phyloP scores from a whole-genome alignment of 768 basidiomycete genomes.

The Lactarius sanguifluus region DNA sequence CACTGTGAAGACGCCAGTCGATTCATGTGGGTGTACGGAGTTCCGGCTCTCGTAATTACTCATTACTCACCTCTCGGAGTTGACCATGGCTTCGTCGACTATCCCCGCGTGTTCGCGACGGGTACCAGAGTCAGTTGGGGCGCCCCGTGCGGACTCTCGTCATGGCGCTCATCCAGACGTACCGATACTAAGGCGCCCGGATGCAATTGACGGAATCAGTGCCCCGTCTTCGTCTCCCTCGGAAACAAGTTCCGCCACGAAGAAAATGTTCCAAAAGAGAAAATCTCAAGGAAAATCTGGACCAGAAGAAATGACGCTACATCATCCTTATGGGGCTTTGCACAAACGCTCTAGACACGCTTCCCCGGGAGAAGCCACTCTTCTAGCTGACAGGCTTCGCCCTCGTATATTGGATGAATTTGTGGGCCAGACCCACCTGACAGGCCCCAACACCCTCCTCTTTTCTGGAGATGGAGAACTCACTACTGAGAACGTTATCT shows the following conservation, averaged over 20 bases:
- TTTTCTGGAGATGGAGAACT: slow-evolving; percentile 50
- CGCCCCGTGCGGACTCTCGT: no score
- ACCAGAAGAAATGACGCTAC: neutral
- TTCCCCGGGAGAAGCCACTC: slow-evolving; percentile 37
- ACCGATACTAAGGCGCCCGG: no score
- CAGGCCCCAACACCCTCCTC: slow-evolving; percentile 56
- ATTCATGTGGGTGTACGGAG: neutral
- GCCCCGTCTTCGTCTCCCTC: no score
- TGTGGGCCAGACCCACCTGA: slow-evolving; percentile 69
- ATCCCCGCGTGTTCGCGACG: no score
- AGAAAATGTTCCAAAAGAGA: neutral
- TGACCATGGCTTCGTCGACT: no score
- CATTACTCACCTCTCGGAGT: neutral
- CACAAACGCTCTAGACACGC: neutral
- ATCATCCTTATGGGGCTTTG: neutral
- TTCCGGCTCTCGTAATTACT: neutral
- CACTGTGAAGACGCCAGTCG: neutral
- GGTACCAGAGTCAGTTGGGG: no score
- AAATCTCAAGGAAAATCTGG: neutral
- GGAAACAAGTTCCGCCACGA: no score
- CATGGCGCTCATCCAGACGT: no score
- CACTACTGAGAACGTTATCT: slow-evolving; percentile 58
- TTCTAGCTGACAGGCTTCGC: slow-evolving; percentile 72
- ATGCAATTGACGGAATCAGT: no score
- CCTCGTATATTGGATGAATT: slow-evolving; percentile 64